Conservation (phyloP, 768 basidiomycete genomes). For the Boletus subparvulus region DNA sequence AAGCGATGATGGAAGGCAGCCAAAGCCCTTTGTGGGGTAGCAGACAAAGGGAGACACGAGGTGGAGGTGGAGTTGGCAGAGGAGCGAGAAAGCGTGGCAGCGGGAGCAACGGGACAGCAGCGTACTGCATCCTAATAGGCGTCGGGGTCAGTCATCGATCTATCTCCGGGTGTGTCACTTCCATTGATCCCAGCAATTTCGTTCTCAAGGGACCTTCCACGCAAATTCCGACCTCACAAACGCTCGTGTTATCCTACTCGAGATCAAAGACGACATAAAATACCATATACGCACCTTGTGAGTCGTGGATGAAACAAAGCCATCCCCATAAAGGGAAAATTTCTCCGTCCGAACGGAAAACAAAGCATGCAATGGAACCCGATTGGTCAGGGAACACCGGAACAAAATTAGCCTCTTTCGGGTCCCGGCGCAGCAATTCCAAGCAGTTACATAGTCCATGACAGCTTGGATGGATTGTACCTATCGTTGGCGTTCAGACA, state of each 20-base stretch:
- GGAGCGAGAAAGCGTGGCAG: neutral
- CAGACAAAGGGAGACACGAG: conserved; percentile 24
- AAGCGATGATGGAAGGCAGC: conserved; percentile 22
- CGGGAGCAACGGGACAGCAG: conserved; percentile 4
- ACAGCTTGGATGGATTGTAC: too few species aligned
- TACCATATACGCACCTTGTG: neutral
- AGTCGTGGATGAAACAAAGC: conserved; percentile 16
- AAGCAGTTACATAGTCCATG: too few species aligned
- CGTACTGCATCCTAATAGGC: conserved; percentile 15
- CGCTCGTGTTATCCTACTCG: neutral
- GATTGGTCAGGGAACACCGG: too few species aligned
- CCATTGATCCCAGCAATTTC: conserved; percentile 9
- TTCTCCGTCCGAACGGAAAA: neutral
- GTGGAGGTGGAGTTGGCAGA: conserved; percentile 2
- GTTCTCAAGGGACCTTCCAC: neutral
- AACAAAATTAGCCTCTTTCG: too few species aligned
- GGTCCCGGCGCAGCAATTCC: too few species aligned
- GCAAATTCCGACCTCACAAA: neutral
- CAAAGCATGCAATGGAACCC: neutral
- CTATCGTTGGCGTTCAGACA: too few species aligned
- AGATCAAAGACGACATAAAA: neutral
- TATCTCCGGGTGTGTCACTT: conserved; percentile 14
- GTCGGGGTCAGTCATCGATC: conserved; percentile 4
- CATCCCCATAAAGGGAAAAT: conserved; percentile 3
- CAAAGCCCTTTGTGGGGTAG: conserved; percentile 27